A percentile compares a stretch with the other conserved stretches of the same genome.
phyloP scores from a whole-genome alignment of 202 grass and related monocot genomes.

The Eragrostis tef region DNA sequence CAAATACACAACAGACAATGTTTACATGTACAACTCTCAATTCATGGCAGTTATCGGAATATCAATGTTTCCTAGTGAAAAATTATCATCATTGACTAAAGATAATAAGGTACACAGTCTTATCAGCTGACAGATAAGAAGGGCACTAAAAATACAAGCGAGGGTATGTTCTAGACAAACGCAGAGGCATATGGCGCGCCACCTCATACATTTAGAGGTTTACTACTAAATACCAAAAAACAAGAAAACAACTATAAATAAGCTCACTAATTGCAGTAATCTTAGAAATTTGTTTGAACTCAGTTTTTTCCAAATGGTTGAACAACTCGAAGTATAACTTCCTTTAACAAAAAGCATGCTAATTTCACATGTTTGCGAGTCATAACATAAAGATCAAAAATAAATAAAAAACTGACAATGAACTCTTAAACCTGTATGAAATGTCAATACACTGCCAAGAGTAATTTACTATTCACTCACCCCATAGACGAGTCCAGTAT shows the following conservation, averaged over 20 bases:
- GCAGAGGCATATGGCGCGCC: not conserved
- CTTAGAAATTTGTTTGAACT: not conserved
- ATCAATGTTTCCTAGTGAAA: not conserved
- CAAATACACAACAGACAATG: slow-evolving; percentile 2
- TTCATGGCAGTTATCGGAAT: not conserved
- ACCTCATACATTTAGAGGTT: not conserved
- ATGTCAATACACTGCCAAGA: not conserved
- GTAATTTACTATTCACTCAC: slow-evolving; percentile 55
- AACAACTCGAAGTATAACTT: not conserved
- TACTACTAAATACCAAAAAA: not conserved
- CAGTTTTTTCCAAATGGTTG: not conserved
- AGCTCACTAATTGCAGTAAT: not conserved
- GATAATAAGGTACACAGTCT: not conserved
- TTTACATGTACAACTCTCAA: slow-evolving; percentile 10
- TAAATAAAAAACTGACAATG: not conserved
- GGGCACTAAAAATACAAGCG: not conserved
- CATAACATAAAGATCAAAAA: not conserved
- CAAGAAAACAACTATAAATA: not conserved
- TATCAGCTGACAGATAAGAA: not conserved
- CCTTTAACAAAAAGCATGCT: not conserved
- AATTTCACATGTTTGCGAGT: not conserved
- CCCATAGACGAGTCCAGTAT: slow-evolving; percentile 98
- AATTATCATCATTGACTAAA: not conserved
- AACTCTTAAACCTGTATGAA: slow-evolving; percentile 18
- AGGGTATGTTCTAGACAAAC: not conserved